Evolutionary conservation across 2,329 filamentous ascomycete species (phyloP).

Genomic region (Atkinsonella texensis): DNA sequence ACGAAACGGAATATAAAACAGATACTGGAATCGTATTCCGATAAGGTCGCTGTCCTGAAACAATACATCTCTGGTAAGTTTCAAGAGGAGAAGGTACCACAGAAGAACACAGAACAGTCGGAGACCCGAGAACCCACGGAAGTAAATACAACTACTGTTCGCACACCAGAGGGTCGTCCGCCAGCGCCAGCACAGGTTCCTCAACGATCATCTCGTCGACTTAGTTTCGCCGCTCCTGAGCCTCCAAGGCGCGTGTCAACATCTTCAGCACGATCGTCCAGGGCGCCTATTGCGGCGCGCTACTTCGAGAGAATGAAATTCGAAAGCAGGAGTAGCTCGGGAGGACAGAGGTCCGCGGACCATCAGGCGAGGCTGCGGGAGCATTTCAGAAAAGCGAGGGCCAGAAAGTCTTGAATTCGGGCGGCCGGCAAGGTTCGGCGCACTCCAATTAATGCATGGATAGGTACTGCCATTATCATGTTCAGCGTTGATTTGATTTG

Average conservation of each 20-base stretch:
- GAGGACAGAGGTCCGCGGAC: conserved; percentile 8
- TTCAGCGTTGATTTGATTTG: background rate
- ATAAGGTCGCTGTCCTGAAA: conserved; percentile 16
- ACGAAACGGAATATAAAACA: conserved; percentile 22
- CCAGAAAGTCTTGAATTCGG: conserved; percentile 7
- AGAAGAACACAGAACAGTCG: background rate
- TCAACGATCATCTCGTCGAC: conserved; percentile 6
- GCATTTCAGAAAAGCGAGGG: conserved; percentile 15
- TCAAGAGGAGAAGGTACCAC: background rate
- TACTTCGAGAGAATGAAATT: conserved; percentile 13
- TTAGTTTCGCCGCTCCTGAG: conserved; percentile 9
- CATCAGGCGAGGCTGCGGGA: conserved; percentile 15
- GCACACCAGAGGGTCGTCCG: background rate
- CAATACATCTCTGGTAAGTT: conserved; percentile 1
- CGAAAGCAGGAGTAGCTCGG: conserved; percentile 6
- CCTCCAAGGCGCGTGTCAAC: conserved; percentile 10
- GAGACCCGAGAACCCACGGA: conserved; percentile 2
- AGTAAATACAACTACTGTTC: background rate
- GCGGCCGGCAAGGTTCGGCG: conserved; percentile 1
- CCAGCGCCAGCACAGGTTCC: background rate
- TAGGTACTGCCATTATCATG: background rate
- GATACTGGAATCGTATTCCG: conserved; percentile 22
- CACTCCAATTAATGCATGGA: background rate
- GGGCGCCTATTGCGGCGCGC: conserved; percentile 11
- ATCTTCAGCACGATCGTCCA: conserved; percentile 7